Conservation (phyloP, 768 basidiomycete genomes). For the Russula sp. region DNA sequence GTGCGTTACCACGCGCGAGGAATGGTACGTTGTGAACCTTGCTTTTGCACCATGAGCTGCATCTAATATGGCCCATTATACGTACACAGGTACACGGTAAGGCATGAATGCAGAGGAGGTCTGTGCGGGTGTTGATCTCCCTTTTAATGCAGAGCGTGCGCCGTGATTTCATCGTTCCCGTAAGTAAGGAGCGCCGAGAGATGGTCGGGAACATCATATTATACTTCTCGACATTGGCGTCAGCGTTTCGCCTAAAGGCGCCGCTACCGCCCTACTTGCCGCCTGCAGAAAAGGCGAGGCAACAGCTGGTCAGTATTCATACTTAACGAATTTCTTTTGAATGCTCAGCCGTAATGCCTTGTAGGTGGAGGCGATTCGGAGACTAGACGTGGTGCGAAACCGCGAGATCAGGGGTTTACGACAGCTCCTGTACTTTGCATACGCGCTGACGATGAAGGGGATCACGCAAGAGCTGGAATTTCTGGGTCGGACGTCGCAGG, state of each 20-base stretch:
- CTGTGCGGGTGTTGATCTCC: not conserved
- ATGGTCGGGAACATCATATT: slow-evolving; percentile 95
- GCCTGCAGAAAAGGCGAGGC: slow-evolving; percentile 80
- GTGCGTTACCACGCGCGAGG: slow-evolving; percentile 91
- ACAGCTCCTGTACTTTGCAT: slow-evolving; percentile 89
- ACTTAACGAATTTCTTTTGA: too few relatives aligned
- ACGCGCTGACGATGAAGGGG: slow-evolving; percentile 89
- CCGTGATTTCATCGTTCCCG: slow-evolving; percentile 83
- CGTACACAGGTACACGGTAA: slow-evolving; percentile 58
- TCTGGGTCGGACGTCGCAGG: slow-evolving; percentile 74
- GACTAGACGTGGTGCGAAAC: slow-evolving; percentile 81
- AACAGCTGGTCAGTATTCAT: slow-evolving; percentile 51
- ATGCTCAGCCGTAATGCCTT: not conserved
- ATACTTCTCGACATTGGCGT: slow-evolving; percentile 72
- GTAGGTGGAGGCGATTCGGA: slow-evolving; percentile 75
- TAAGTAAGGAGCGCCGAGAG: slow-evolving; percentile 81
- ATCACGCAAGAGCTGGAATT: slow-evolving; percentile 84
- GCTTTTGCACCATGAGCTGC: not conserved
- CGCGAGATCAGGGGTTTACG: slow-evolving; percentile 74
- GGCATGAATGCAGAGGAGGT: slow-evolving; percentile 21
- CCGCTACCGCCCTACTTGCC: slow-evolving; percentile 96
- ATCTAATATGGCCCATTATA: not conserved
- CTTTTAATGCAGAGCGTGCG: slow-evolving; percentile 56
- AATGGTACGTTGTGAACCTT: slow-evolving; percentile 55
- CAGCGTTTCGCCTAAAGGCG: slow-evolving; percentile 76